Base-by-base conservation (phyloP, 352 stramenopile species). In the Lagenidium giganteum region DNA sequence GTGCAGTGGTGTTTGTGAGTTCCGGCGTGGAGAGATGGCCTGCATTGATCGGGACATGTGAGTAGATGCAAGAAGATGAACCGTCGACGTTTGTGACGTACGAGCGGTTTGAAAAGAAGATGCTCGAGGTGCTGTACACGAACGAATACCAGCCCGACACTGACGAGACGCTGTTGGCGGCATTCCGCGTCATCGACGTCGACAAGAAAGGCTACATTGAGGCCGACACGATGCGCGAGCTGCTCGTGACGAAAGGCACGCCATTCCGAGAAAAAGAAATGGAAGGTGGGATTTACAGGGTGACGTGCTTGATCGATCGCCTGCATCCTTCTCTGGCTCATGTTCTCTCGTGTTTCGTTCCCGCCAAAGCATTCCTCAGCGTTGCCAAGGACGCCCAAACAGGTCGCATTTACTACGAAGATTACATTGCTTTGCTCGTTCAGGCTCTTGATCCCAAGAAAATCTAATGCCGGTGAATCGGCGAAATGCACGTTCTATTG, bases 61-160 rank as follows among this genome's bases (percentile, higher is more conserved):
- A 24, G 23, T 41, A 90, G 72, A 90, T 90, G 70, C 80, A 95
- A 74, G 82, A 93, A 37, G 87, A 96, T 35, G 84, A 96, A 47
- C 81, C 83, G 16, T 90, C 86, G 21, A 90, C 84, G 4, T 94
- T 90, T 43, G 85, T 97, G 18, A 73, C 79, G 28, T 96, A 93
- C 49, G 71, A 90, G n/a, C 81, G 75, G 33, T 96, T 97, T 39
- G 85, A 97, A 64, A 91, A 90, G 48, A 95, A 95, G 54, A 95
- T 96, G 87, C 81, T 97, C 31, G 83, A 96, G 32, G 83, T 97
- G 40, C 51, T 97, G 42, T 83, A 83, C 40, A 87, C 69, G 14
- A 90, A 89, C 50, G 72, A 93, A 46, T 96, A 93, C 60, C 78
- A 93, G 37, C 82, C 86, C 0, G 87, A 96, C 39, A 70, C 78